Evolutionary conservation across 768 basidiomycete genomes (phyloP).

Genomic region (Kwoniella dejecticola): DNA sequence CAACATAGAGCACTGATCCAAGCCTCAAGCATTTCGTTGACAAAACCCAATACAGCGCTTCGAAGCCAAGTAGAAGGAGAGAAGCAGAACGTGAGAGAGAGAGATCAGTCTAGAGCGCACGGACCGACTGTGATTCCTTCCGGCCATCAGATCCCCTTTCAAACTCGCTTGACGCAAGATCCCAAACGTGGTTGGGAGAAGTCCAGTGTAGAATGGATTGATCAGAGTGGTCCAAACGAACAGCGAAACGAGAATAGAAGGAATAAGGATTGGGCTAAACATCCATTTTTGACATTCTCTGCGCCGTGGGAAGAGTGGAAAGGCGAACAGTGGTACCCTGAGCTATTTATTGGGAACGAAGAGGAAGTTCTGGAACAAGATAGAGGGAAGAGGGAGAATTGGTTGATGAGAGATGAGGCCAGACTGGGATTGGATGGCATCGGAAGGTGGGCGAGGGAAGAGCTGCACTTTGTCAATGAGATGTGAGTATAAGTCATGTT

Average conservation of each 20-base stretch:
- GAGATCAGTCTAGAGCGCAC: constrained; percentile 10
- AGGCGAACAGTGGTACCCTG: constrained; percentile 52
- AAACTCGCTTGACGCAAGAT: constrained; percentile 2
- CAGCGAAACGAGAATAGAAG: constrained; percentile 15
- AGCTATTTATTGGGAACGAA: constrained; percentile 32
- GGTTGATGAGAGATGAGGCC: constrained; percentile 34
- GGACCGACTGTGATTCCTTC: neutral
- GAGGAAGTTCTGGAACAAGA: constrained; percentile 2
- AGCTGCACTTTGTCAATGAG: constrained; percentile 30
- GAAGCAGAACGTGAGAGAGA: constrained; percentile 4
- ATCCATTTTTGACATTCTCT: constrained; percentile 12
- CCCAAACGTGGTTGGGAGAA: constrained; percentile 8
- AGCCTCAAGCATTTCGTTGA: constrained; percentile 13
- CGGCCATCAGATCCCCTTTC: constrained; percentile 17
- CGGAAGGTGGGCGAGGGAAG: constrained; percentile 27
- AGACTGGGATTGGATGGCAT: constrained; percentile 41
- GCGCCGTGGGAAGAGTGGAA: constrained; percentile 46
- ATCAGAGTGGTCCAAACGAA: constrained; percentile 5
- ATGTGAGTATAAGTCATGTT: constrained; percentile 22
- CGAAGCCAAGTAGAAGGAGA: neutral
- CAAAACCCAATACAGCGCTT: constrained; percentile 8
- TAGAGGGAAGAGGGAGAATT: constrained; percentile 26
- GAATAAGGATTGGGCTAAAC: constrained; percentile 1
- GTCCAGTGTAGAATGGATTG: constrained; percentile 6
- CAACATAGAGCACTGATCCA: constrained; percentile 31